Percentiles rank a stretch among this genome's conserved stretches.
Evolutionary conservation across 257 asterid genomes (phyloP).

Genomic region (Penstemon barbatus): DNA sequence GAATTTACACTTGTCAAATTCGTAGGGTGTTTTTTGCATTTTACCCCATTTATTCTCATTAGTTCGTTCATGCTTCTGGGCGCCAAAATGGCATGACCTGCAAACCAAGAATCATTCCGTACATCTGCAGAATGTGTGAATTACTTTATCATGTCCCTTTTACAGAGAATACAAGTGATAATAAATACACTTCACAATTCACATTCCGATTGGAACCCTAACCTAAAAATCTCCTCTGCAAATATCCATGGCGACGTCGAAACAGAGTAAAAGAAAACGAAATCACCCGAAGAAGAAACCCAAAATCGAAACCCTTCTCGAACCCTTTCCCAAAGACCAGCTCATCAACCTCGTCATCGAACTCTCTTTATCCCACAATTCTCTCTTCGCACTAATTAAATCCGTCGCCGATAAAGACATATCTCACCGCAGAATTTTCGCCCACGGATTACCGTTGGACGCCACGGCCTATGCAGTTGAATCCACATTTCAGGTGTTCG

Average conservation of each 20-base stretch:
- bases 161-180: no score
- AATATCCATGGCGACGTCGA: conserved; percentile 51
- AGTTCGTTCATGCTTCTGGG: no score
- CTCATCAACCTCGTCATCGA: conserved; percentile 54
- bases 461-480: conserved; percentile 46
- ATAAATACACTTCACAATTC: no score
- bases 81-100: no score
- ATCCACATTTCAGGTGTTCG: conserved; percentile 48
- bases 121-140: no score
- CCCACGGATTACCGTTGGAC: conserved; percentile 79
- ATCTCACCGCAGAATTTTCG: conserved; percentile 68
- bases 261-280: conserved; percentile 24
- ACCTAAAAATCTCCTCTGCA: background rate
- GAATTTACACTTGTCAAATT: no score
- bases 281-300: conserved; percentile 35
- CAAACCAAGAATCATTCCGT: no score
- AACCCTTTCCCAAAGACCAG: conserved; percentile 75
- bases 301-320: conserved; percentile 59
- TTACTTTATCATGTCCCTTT: no score
- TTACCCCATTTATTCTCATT: no score
- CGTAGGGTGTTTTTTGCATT: no score
- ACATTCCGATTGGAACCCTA: background rate
- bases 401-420: conserved; percentile 64
- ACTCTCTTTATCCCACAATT: conserved; percentile 42
- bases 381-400: conserved; percentile 45